Percentiles rank a stretch among this genome's conserved stretches.
Conservation (phyloP, 306 rosid genomes). For the Begonia masoniana region DNA sequence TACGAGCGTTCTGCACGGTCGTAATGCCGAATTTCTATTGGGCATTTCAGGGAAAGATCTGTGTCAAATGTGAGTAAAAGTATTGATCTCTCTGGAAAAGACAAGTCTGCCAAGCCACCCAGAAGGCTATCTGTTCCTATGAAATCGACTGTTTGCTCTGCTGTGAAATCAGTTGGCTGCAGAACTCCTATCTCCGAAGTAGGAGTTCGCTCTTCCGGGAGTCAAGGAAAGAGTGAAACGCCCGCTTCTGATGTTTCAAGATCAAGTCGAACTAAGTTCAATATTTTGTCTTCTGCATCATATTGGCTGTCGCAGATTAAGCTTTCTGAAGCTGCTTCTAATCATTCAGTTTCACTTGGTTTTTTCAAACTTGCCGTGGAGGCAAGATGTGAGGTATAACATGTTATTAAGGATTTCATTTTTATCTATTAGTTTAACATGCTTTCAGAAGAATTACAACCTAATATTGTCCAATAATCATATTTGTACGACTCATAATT, state of each 20-base stretch:
- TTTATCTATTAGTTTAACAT: background rate
- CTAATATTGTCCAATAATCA: too few species aligned
- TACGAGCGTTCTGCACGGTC: background rate
- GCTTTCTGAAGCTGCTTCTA: conserved; percentile 63
- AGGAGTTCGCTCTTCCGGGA: conserved; percentile 26
- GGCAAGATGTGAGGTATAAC: conserved; percentile 70
- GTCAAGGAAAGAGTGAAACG: conserved; percentile 45
- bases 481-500: too few species aligned
- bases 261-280: conserved; percentile 40
- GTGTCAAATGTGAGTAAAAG: conserved; percentile 58
- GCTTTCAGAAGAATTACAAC: too few species aligned
- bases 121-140: conserved; percentile 72
- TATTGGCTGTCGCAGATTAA: conserved; percentile 83
- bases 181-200: conserved; percentile 67
- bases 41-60: conserved; percentile 35
- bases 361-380: conserved; percentile 78
- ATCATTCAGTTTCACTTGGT: conserved; percentile 74
- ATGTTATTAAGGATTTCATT: background rate
- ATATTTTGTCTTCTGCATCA: conserved; percentile 50
- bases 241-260: conserved; percentile 50
- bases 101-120: conserved; percentile 73
- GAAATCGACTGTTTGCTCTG: conserved; percentile 40
- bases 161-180: conserved; percentile 32
- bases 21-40: background rate
- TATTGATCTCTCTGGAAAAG: conserved; percentile 70